phyloP scores from a whole-genome alignment of 495 filamentous ascomycete genomes.

The Darksidea phi region DNA sequence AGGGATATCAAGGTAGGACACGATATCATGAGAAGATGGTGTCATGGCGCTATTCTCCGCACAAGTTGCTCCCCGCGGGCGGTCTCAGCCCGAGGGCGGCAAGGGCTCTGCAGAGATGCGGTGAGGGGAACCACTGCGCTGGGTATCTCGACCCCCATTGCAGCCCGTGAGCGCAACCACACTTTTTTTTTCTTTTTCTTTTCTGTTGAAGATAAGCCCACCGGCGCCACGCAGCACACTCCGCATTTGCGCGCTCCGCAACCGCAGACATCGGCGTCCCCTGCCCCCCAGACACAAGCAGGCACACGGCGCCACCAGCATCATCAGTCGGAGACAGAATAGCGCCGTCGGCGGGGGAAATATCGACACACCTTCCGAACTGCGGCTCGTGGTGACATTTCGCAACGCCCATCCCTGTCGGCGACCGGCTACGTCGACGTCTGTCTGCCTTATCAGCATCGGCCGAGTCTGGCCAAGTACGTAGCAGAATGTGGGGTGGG shows the following conservation, averaged over 20 bases:
- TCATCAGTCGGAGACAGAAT: neutral
- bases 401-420: neutral
- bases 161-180: conserved; percentile 20
- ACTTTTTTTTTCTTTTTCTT: conserved; percentile 1
- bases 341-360: conserved; percentile 27
- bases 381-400: conserved; percentile 9
- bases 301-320: neutral
- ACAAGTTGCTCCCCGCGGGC: conserved; percentile 21
- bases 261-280: conserved; percentile 4
- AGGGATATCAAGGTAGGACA: conserved; percentile 16
- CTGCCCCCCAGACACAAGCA: no score
- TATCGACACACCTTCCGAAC: conserved; percentile 25
- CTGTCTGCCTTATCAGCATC: conserved; percentile 19
- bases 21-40: conserved; percentile 34
- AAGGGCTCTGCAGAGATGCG: conserved; percentile 26
- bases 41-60: conserved; percentile 22
- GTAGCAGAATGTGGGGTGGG: conserved; percentile 1
- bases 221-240: conserved; percentile 6
- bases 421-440: neutral
- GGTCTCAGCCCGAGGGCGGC: conserved; percentile 26
- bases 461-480: neutral
- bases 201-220: conserved; percentile 30
- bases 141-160: conserved; percentile 11
- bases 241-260: conserved; percentile 18
- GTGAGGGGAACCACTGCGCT: conserved; percentile 17